A percentile compares a stretch with the other conserved stretches of the same genome.
These are phyloP conservation scores for Craspedostauros australis DNA, from an alignment of 108 stramenopile genomes.

Conservation along the genomic window DNA sequence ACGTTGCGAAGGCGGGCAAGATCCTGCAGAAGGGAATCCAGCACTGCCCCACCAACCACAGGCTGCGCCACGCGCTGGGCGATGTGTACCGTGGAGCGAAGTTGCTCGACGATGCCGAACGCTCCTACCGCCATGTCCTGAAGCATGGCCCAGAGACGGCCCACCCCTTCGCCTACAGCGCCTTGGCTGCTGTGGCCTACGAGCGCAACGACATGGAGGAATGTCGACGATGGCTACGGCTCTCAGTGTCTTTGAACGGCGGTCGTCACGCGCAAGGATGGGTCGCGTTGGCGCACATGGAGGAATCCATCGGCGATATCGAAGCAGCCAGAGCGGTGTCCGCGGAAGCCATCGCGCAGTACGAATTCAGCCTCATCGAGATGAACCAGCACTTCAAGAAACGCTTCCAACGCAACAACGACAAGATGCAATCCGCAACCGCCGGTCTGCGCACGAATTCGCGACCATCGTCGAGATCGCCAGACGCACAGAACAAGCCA, in stretches of 20 bases:
- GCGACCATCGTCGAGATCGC: too few relatives aligned
- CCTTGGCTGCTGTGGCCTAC: conserved; percentile 57
- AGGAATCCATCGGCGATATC: conserved; percentile 62
- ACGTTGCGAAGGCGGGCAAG: conserved; percentile 55
- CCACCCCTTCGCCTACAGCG: conserved; percentile 61
- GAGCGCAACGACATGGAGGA: conserved; percentile 45
- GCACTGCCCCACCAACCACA: conserved; percentile 63
- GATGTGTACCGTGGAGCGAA: conserved; percentile 75
- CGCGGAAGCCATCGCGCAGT: conserved; percentile 28
- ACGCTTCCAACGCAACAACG: not conserved
- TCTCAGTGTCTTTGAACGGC: conserved; percentile 40
- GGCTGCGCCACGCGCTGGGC: conserved; percentile 75
- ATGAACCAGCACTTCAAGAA: conserved; percentile 1
- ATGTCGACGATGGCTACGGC: conserved; percentile 38
- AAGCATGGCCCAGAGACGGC: conserved; percentile 42
- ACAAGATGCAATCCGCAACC: not conserved
- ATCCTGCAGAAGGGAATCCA: conserved; percentile 55
- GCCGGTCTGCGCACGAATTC: not conserved
- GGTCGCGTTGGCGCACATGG: conserved; percentile 65
- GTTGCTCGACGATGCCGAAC: conserved; percentile 55
- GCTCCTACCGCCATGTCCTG: conserved; percentile 47
- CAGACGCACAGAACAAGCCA: too few relatives aligned
- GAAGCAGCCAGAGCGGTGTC: conserved; percentile 55
- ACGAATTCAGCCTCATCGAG: conserved; percentile 30
- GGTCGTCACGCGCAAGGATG: conserved; percentile 67